Conservation (phyloP, 805 yeast genomes). For the Metschnikowia reukaufii region DNA sequence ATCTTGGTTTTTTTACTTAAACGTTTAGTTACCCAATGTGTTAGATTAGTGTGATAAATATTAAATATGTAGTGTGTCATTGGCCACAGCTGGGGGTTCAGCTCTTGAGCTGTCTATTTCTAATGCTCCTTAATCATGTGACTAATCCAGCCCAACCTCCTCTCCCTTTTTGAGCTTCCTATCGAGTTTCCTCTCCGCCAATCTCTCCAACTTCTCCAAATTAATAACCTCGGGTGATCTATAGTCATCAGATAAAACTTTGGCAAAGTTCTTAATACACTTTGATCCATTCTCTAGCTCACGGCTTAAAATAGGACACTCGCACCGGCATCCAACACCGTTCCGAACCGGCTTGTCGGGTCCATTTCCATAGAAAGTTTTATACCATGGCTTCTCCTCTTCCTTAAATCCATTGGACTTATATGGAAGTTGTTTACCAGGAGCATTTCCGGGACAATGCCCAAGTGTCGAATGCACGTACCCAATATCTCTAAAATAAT, state of each 20-base stretch:
- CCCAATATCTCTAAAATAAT: slow-evolving; percentile 92
- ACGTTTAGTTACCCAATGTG: too few species aligned
- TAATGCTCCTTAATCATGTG: neutral
- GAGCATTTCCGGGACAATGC: slow-evolving; percentile 75
- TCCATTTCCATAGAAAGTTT: slow-evolving; percentile 2
- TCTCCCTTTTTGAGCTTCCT: slow-evolving; percentile 23
- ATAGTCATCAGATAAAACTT: slow-evolving; percentile 34
- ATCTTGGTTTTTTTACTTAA: too few species aligned
- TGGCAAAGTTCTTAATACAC: slow-evolving; percentile 55
- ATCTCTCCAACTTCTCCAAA: slow-evolving; percentile 26
- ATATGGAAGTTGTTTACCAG: slow-evolving; percentile 24
- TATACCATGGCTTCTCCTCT: slow-evolving; percentile 31
- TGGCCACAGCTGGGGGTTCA: too few species aligned
- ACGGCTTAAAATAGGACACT: slow-evolving; percentile 54
- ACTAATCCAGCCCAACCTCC: slow-evolving; percentile 6
- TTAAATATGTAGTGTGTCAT: too few species aligned
- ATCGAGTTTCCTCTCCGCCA: slow-evolving; percentile 24
- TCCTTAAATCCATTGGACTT: slow-evolving; percentile 27
- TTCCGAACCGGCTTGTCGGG: slow-evolving; percentile 34
- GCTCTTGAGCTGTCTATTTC: neutral
- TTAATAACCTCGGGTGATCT: slow-evolving; percentile 21
- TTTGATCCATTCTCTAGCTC: slow-evolving; percentile 58
- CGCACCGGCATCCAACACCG: slow-evolving; percentile 84
- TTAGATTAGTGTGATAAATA: too few species aligned
- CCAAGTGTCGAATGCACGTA: slow-evolving; percentile 76